A percentile compares a stretch with the other conserved stretches of the same genome.
Evolutionary conservation across 257 asterid species (phyloP).

Genomic region (Solanum phureja): DNA sequence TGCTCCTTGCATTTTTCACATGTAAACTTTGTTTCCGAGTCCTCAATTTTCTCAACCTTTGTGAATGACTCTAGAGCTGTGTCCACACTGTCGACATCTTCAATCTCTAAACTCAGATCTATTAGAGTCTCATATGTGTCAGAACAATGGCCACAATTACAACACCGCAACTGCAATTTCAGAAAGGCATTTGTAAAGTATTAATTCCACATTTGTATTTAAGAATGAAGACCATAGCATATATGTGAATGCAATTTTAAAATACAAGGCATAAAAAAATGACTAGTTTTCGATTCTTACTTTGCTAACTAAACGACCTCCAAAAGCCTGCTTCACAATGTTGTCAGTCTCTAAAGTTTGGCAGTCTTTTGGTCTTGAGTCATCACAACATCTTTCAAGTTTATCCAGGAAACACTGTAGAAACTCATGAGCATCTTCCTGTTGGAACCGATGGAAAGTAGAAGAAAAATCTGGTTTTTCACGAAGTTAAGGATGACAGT

Average conservation of each 20-base stretch:
- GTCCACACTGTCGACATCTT: slow-evolving; percentile 40
- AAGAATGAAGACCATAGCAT: not conserved
- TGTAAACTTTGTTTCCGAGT: slow-evolving; percentile 62
- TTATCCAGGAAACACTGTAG: slow-evolving; percentile 79
- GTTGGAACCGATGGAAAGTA: slow-evolving; percentile 55
- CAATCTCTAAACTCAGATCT: slow-evolving; percentile 90
- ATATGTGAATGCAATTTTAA: not conserved
- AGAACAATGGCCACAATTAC: slow-evolving; percentile 77
- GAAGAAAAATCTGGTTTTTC: slow-evolving; percentile 66
- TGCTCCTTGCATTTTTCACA: slow-evolving; percentile 78
- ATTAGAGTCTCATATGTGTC: slow-evolving; percentile 73
- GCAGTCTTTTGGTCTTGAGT: slow-evolving; percentile 4
- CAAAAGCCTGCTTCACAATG: slow-evolving; percentile 68
- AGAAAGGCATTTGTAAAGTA: not conserved
- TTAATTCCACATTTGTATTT: not conserved
- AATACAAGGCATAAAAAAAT: not conserved
- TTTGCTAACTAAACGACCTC: slow-evolving; percentile 82
- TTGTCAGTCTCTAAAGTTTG: slow-evolving; percentile 22
- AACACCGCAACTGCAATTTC: slow-evolving; percentile 69
- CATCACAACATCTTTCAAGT: slow-evolving; percentile 44
- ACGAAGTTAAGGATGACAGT: slow-evolving; percentile 37
- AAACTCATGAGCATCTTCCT: slow-evolving; percentile 97
- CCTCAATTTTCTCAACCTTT: slow-evolving; percentile 75
- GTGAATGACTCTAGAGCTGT: slow-evolving; percentile 83
- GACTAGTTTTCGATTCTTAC: slow-evolving; percentile 18